These are phyloP conservation scores for Quercus wislizeni DNA, from an alignment of 306 rosid genomes.

Conservation along the genomic window DNA sequence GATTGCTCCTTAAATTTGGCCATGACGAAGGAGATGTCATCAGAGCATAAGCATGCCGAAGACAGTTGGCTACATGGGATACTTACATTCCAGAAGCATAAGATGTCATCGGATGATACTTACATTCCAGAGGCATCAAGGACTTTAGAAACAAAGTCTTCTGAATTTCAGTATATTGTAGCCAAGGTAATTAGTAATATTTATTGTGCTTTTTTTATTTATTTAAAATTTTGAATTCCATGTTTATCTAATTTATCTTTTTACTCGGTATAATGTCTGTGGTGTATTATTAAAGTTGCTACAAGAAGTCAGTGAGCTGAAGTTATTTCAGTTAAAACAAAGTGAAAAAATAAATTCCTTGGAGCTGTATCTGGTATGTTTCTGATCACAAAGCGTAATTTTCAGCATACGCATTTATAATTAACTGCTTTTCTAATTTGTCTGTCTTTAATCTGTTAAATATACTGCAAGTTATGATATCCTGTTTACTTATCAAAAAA, in stretches of 20 bases:
- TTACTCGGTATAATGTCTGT: constrained; percentile 2
- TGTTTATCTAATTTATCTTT: background rate
- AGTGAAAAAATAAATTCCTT: constrained; percentile 27
- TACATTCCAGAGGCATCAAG: constrained; percentile 14
- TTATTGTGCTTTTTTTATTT: background rate
- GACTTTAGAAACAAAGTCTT: constrained; percentile 13
- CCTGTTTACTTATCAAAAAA: no score
- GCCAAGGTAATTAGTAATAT: constrained; percentile 27
- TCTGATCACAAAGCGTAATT: background rate
- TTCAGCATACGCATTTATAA: background rate
- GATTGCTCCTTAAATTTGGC: constrained; percentile 6
- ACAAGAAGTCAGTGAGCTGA: constrained; percentile 36
- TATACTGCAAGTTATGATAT: background rate
- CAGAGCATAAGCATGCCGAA: background rate
- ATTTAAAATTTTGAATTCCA: background rate
- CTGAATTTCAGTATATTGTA: constrained; percentile 9
- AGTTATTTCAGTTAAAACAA: constrained; percentile 27
- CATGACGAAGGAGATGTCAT: background rate
- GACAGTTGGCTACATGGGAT: background rate
- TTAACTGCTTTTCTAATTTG: background rate
- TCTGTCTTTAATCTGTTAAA: background rate
- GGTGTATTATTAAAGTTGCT: constrained; percentile 18
- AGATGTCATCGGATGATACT: background rate
- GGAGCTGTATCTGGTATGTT: constrained; percentile 49
- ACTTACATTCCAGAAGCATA: constrained; percentile 14